Conservation (phyloP, 2,329 filamentous ascomycete species). For the Orbilia quercus region DNA sequence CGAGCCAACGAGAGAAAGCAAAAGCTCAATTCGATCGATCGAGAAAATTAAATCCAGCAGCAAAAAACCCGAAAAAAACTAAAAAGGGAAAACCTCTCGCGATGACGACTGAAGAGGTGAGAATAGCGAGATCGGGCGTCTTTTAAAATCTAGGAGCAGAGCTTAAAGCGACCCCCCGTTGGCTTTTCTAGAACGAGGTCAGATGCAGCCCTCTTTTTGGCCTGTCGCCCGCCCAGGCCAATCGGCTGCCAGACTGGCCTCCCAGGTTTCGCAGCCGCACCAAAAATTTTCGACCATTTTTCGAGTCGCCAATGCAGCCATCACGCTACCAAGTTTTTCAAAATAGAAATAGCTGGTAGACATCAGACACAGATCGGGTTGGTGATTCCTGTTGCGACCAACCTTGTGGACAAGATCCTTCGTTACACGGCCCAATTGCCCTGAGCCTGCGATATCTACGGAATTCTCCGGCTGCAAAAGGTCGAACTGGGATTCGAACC, state of each 20-base stretch:
- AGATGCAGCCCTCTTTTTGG: constrained; percentile 31
- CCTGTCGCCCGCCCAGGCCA: constrained; percentile 1
- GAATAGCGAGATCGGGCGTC: background rate
- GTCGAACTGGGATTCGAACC: constrained; percentile 54
- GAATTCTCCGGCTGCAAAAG: constrained; percentile 13
- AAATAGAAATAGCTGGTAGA: no score
- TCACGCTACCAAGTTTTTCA: background rate
- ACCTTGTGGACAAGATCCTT: no score
- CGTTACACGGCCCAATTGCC: no score
- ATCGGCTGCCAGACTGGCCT: constrained; percentile 18
- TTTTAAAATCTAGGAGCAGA: no score
- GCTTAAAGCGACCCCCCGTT: background rate
- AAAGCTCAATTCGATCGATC: background rate
- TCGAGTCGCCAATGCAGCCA: background rate
- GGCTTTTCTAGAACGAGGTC: constrained; percentile 29
- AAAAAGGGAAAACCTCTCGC: constrained; percentile 1
- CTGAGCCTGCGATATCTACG: background rate
- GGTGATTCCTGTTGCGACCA: background rate
- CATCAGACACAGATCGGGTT: background rate
- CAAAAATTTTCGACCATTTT: background rate
- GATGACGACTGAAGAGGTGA: background rate
- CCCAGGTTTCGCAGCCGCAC: constrained; percentile 37
- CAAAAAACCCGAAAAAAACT: no score
- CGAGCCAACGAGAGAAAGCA: background rate
- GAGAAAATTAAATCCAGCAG: background rate